Base-by-base conservation (phyloP, 495 filamentous ascomycete species). In the Penicillium canariense region DNA sequence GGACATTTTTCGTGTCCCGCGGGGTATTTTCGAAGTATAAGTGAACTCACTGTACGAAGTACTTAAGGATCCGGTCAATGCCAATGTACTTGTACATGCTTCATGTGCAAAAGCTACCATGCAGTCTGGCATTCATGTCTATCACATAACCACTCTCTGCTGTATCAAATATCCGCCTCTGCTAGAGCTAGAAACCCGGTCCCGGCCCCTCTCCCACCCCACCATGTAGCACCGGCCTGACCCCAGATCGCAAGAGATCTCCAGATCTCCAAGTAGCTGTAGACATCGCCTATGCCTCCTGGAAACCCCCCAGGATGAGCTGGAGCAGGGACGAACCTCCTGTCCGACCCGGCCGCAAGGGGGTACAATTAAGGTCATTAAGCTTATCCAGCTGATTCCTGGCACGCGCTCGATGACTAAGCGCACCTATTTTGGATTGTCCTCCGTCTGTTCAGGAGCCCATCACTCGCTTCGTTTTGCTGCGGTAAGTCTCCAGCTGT, bases 341-440 rank as follows among this genome's bases (percentile, higher is more conserved):
- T 25, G 20, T n/a, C 20, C 12, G 5, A 42, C 17, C 11, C 20
- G 12, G 38, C 18, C 14, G 38, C 38, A 40, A 6, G 30, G 12
- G 8, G 4, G 1, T 45, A 10, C 12, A 4, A 17, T 27, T 9
- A 17, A 44, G 14, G 23, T 17, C 3, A 44, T 44, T 30, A 6
- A 25, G 5, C n/a, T 18, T 30, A 4, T 46, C 8, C 2, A 5
- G 1, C 4, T 23, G 18, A 22, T n/a, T 34, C 11, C 28, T 48
- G 12, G 8, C 20, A 18, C 8, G 11, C 18, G 20, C 2, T 12
- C 3, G 48, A 9, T 50, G 48, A 50, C 48, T 50, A 50, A 50
- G 48, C 48, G 35, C 48, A 38, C 48, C 48, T 39, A 27, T 27
- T 30, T 50, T 50, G 48, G 48, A 50, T 23, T n/a, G n/a, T n/a